Evolutionary conservation across 495 filamentous ascomycete genomes (phyloP).

Genomic region (Tetracladium setigerum): DNA sequence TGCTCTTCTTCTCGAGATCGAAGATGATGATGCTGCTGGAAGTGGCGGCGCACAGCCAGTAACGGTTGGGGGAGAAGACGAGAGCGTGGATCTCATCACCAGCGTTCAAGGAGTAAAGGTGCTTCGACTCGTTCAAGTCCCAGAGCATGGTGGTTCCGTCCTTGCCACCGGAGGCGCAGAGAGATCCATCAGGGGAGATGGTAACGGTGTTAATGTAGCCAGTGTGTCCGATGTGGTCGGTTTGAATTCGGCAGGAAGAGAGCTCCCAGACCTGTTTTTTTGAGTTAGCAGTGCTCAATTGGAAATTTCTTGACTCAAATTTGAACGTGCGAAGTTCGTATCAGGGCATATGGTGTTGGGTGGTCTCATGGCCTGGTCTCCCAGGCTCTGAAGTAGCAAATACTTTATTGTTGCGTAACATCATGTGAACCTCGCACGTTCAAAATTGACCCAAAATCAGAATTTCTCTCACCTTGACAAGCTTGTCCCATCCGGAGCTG

Average conservation of each 20-base stretch:
- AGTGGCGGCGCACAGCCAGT: conserved; percentile 99
- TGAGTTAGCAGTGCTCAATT: conserved; percentile 7
- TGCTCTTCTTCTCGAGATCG: conserved; percentile 99
- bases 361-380: conserved; percentile 89
- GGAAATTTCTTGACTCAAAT: conserved; percentile 12
- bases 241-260: conserved; percentile 97
- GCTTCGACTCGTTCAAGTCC: conserved; percentile 99
- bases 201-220: conserved; percentile 99
- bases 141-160: conserved; percentile 99
- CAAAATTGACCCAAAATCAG: background rate
- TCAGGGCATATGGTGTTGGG: conserved; percentile 82
- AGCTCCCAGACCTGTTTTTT: conserved; percentile 90
- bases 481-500: conserved; percentile 98
- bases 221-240: conserved; percentile 99
- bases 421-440: conserved; percentile 50
- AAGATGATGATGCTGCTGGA: conserved; percentile 98
- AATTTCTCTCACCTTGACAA: conserved; percentile 83
- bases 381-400: conserved; percentile 99
- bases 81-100: conserved; percentile 99
- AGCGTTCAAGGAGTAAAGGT: conserved; percentile 98
- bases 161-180: conserved; percentile 98
- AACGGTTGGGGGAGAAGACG: conserved; percentile 99
- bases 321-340: conserved; percentile 28
- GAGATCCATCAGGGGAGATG: conserved; percentile 98
- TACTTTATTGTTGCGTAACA: conserved; percentile 83